phyloP scores from a whole-genome alignment of 2,329 filamentous ascomycete genomes.

The Diaporthe ilicicola region DNA sequence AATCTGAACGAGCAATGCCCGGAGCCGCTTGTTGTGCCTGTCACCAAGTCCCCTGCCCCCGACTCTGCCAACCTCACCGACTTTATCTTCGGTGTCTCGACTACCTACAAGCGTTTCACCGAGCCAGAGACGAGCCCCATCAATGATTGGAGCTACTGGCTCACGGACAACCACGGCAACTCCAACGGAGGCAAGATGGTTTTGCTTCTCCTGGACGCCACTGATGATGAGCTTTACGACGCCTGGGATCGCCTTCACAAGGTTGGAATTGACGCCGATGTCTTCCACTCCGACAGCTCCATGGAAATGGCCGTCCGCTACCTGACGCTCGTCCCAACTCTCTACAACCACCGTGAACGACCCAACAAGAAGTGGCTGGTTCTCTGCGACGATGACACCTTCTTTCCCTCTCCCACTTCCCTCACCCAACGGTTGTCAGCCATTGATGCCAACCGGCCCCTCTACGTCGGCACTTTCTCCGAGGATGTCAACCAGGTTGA shows the following conservation, averaged over 20 bases:
- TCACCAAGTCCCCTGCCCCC: constrained; percentile 60
- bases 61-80: constrained; percentile 61
- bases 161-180: constrained; percentile 63
- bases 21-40: constrained; percentile 59
- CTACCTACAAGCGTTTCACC: constrained; percentile 63
- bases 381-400: constrained; percentile 72
- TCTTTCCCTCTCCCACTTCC: constrained; percentile 67
- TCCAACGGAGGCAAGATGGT: constrained; percentile 67
- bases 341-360: constrained; percentile 61
- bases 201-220: constrained; percentile 62
- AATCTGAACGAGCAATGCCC: constrained; percentile 54
- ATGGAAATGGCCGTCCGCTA: constrained; percentile 68
- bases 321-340: constrained; percentile 60
- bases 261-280: constrained; percentile 65
- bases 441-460: constrained; percentile 59
- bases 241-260: constrained; percentile 55
- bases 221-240: constrained; percentile 58
- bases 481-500: constrained; percentile 68
- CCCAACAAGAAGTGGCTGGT: constrained; percentile 65
- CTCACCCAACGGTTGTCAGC: constrained; percentile 59
- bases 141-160: constrained; percentile 68
- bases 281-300: constrained; percentile 61
- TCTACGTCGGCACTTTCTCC: constrained; percentile 69
- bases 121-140: constrained; percentile 60
- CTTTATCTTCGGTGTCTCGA: constrained; percentile 68